phyloP scores from a whole-genome alignment of 163 green algal genomes.

The Botryococcus braunii region DNA sequence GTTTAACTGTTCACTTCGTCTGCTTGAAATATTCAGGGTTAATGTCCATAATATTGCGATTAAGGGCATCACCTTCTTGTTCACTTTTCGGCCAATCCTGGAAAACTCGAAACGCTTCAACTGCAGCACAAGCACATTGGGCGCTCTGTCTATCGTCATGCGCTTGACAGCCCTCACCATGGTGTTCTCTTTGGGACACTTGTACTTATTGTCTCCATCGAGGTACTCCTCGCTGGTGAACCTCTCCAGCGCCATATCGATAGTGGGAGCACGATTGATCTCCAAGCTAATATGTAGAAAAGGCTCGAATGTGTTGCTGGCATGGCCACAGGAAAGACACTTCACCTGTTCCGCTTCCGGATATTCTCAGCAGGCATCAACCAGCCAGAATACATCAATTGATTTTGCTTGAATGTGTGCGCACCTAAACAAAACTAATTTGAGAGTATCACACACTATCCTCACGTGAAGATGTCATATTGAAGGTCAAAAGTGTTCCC shows the following conservation, averaged over 20 bases:
- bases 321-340: constrained; percentile 73
- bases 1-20: too few species aligned
- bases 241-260: constrained; percentile 52
- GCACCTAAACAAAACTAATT: too few species aligned
- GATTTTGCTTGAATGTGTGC: too few species aligned
- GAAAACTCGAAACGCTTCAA: constrained; percentile 81
- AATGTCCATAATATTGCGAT: too few species aligned
- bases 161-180: constrained; percentile 53
- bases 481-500: too few species aligned
- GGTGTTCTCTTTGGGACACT: constrained; percentile 29
- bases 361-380: neutral
- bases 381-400: too few species aligned
- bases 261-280: constrained; percentile 42
- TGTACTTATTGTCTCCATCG: constrained; percentile 81
- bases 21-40: too few species aligned
- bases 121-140: constrained; percentile 63
- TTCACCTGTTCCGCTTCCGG: constrained; percentile 53
- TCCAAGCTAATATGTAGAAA: constrained; percentile 89
- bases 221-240: constrained; percentile 64
- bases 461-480: too few species aligned
- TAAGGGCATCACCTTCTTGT: constrained; percentile 38
- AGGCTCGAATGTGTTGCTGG: constrained; percentile 75
- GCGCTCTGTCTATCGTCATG: constrained; percentile 36
- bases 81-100: constrained; percentile 63
- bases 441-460: too few species aligned